phyloP scores from a whole-genome alignment of 305 asterid genomes.

The Ruellia speciosa region DNA sequence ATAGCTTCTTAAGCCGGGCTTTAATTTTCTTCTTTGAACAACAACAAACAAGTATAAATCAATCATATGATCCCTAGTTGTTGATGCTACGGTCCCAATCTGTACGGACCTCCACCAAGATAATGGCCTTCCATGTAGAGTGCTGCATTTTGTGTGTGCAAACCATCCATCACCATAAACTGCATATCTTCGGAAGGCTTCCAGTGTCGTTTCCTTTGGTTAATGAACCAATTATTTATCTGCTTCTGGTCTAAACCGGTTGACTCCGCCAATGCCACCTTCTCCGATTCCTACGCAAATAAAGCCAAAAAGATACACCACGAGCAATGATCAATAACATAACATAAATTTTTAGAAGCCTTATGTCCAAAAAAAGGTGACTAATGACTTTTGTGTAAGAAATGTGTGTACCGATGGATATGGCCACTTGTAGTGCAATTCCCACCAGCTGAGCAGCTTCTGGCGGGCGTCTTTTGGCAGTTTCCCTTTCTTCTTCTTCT shows the following conservation, averaged over 20 bases:
- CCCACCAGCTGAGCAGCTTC: conserved; percentile 89
- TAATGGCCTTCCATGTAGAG: conserved; percentile 8
- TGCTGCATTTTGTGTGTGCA: conserved; percentile 1
- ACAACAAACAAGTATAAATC: too few species aligned
- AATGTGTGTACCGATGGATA: conserved; percentile 80
- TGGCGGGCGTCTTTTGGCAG: conserved; percentile 96
- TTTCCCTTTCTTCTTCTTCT: conserved; percentile 96
- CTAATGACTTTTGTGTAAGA: too few species aligned
- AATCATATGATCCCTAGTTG: too few species aligned
- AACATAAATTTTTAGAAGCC: too few species aligned
- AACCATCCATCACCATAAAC: conserved; percentile 40
- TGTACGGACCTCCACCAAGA: too few species aligned
- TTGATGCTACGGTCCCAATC: too few species aligned
- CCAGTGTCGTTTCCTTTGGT: conserved; percentile 53
- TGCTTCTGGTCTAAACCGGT: conserved; percentile 47
- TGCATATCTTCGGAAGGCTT: conserved; percentile 44
- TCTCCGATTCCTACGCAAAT: conserved; percentile 9
- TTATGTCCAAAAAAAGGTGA: too few species aligned
- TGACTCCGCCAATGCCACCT: conserved; percentile 15
- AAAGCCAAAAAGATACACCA: not conserved
- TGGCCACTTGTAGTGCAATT: conserved; percentile 94
- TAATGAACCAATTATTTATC: conserved; percentile 51
- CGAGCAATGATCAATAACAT: too few species aligned
- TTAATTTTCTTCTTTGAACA: too few species aligned
- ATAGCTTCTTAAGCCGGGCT: too few species aligned